Evolutionary conservation across 225 moss, liverwort and hornwort genomes (phyloP).

Genomic region (Bryoerythrophyllum caledonicum): DNA sequence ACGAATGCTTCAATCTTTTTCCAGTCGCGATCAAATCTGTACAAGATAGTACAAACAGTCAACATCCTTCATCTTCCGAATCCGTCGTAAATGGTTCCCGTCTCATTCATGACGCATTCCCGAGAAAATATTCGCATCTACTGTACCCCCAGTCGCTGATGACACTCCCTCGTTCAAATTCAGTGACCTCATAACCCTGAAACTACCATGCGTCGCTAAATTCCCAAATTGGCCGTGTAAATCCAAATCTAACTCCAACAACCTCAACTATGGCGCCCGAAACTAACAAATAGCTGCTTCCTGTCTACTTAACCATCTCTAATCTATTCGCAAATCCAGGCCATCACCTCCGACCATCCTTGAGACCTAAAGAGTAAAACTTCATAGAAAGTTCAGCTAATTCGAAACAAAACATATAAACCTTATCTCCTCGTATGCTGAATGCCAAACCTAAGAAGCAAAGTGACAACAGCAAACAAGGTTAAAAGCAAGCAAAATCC

Average conservation of each 20-base stretch:
- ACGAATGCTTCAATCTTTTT: conserved; percentile 99
- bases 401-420: neutral
- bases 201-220: neutral
- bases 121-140: neutral
- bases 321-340: neutral
- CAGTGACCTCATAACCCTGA: neutral
- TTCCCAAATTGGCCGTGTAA: neutral
- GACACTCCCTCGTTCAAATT: neutral
- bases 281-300: neutral
- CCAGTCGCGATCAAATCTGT: conserved; percentile 98
- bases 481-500: neutral
- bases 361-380: neutral
- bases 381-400: neutral
- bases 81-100: neutral
- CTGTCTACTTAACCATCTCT: neutral
- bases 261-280: neutral
- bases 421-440: neutral
- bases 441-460: neutral
- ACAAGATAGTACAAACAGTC: neutral
- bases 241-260: neutral
- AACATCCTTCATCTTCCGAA: neutral
- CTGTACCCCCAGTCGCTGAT: too few relatives aligned
- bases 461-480: neutral
- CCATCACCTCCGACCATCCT: neutral
- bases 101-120: neutral